A percentile compares a stretch with the other conserved stretches of the same genome.
phyloP scores from a whole-genome alignment of 148 eudicot species.

The Chenopodium suecicum region DNA sequence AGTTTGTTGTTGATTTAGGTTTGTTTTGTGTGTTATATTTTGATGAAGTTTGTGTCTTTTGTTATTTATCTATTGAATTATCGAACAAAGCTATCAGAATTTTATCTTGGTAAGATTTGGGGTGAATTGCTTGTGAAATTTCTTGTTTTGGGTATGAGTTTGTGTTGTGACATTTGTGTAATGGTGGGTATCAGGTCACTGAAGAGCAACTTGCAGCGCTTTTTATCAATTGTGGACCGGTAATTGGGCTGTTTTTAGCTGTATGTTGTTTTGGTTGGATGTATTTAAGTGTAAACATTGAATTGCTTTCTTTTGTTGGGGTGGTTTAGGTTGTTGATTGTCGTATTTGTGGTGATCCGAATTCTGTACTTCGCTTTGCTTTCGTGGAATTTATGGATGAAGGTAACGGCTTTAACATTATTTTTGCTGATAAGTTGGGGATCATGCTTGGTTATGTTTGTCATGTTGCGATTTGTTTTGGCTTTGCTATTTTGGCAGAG shows the following conservation, averaged over 20 bases:
- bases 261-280: background rate
- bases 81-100: background rate
- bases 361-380: constrained; percentile 96
- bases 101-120: background rate
- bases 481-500: constrained; percentile 43
- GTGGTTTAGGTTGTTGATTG: constrained; percentile 87
- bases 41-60: no score
- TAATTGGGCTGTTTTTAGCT: constrained; percentile 23
- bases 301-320: constrained; percentile 10
- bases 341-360: constrained; percentile 97
- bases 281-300: background rate
- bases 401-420: constrained; percentile 43
- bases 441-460: constrained; percentile 4
- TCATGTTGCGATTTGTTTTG: constrained; percentile 7
- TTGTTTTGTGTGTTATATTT: no score
- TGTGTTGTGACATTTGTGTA: background rate
- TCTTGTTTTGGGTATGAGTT: constrained; percentile 14
- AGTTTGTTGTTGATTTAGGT: background rate
- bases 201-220: constrained; percentile 96
- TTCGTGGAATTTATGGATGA: constrained; percentile 90
- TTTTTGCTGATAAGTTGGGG: background rate
- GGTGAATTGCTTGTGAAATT: background rate
- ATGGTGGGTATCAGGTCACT: constrained; percentile 58
- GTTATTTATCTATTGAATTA: no score
- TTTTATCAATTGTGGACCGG: constrained; percentile 90